Conservation (phyloP, 2,329 filamentous ascomycete species). For the Hypoxylon sp. region DNA sequence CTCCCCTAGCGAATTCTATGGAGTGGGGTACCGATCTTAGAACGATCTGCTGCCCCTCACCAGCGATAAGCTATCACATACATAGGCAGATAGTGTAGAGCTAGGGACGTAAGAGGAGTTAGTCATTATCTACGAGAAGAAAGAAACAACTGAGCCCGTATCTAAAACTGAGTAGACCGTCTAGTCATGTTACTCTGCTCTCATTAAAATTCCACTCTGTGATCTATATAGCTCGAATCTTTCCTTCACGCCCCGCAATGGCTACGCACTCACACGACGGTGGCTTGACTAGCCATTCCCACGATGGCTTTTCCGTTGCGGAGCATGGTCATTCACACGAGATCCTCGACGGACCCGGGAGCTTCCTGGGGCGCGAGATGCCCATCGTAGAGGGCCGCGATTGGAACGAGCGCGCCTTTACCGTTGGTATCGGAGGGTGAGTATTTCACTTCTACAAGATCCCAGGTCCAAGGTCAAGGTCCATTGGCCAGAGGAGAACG, state of each 20-base stretch:
- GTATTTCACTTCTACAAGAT: constrained; percentile 49
- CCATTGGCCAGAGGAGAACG: no score
- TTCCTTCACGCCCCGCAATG: constrained; percentile 28
- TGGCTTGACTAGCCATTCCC: constrained; percentile 62
- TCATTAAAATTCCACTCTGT: no score
- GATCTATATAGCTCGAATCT: background rate
- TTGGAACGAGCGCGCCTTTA: constrained; percentile 92
- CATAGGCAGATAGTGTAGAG: background rate
- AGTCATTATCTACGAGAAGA: constrained; percentile 22
- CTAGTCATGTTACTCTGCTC: background rate
- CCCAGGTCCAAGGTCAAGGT: background rate
- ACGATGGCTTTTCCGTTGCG: constrained; percentile 67
- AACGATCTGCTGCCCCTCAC: constrained; percentile 39
- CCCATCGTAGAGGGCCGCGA: constrained; percentile 89
- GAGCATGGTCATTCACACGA: constrained; percentile 97
- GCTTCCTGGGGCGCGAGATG: constrained; percentile 91
- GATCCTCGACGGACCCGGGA: constrained; percentile 93
- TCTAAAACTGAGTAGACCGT: background rate
- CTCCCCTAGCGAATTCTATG: background rate
- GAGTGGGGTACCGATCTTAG: constrained; percentile 28
- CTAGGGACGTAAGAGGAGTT: background rate
- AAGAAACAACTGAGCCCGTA: background rate
- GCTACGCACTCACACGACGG: constrained; percentile 71
- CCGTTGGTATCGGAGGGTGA: constrained; percentile 97
- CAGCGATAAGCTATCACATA: constrained; percentile 31